Evolutionary conservation across 2,329 filamentous ascomycete genomes (phyloP).

Genomic region (Talaromyces sp.): DNA sequence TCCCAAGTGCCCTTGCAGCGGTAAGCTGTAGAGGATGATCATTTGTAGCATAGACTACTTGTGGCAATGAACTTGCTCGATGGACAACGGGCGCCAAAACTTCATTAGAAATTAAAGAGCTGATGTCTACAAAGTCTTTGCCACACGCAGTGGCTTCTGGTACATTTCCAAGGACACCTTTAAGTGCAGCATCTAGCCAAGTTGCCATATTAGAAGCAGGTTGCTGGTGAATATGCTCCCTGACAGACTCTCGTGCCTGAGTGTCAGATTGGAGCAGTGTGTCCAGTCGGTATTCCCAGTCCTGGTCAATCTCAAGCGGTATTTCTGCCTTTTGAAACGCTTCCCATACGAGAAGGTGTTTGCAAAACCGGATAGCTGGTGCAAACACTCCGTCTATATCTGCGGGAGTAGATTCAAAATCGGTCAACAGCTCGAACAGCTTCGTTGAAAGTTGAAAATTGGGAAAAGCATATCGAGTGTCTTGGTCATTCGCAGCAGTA

Average conservation of each 20-base stretch:
- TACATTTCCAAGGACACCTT: constrained; percentile 37
- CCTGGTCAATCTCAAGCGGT: constrained; percentile 58
- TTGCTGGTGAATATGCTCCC: constrained; percentile 25
- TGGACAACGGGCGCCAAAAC: constrained; percentile 47
- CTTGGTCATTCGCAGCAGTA: constrained; percentile 50
- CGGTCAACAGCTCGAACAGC: constrained; percentile 24
- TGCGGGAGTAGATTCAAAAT: constrained; percentile 21
- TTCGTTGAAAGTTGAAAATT: constrained; percentile 20
- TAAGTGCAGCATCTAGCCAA: constrained; percentile 42
- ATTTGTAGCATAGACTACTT: constrained; percentile 61
- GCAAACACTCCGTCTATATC: constrained; percentile 52
- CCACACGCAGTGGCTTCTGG: constrained; percentile 41
- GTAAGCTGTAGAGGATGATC: constrained; percentile 61
- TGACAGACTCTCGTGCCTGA: constrained; percentile 53
- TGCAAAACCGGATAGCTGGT: constrained; percentile 64
- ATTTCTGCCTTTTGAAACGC: constrained; percentile 45
- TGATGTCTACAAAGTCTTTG: constrained; percentile 49
- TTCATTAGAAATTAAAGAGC: constrained; percentile 50
- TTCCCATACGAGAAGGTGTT: constrained; percentile 55
- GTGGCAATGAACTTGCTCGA: constrained; percentile 50
- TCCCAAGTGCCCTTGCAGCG: constrained; percentile 67
- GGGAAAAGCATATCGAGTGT: constrained; percentile 36
- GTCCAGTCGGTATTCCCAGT: constrained; percentile 80
- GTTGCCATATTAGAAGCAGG: constrained; percentile 25
- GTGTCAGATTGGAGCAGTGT: constrained; percentile 66